These are phyloP conservation scores for Boletus sp. DNA, from an alignment of 768 basidiomycete genomes.

Conservation along the genomic window DNA sequence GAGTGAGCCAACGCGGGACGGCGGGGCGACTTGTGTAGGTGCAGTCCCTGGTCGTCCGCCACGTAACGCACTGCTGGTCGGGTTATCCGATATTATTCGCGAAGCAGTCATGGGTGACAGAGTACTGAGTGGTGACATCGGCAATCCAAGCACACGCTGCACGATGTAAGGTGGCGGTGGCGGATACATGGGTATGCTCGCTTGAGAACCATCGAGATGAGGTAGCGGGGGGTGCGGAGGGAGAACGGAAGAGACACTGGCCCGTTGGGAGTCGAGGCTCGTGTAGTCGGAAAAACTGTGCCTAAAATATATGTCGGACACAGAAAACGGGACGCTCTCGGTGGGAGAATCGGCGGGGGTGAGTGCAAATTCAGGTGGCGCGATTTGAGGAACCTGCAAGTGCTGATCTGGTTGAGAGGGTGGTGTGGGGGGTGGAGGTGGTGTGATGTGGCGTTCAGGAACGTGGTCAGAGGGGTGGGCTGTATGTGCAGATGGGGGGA, in stretches of 20 bases:
- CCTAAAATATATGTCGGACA: constrained; percentile 52
- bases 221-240: constrained; percentile 44
- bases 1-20: constrained; percentile 20
- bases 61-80: background rate
- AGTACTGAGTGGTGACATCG: constrained; percentile 21
- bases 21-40: background rate
- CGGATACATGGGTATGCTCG: constrained; percentile 9
- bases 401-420: constrained; percentile 16
- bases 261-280: constrained; percentile 31
- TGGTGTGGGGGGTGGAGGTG: constrained; percentile 17
- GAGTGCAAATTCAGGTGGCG: constrained; percentile 27
- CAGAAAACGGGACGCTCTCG: constrained; percentile 53
- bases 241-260: constrained; percentile 34
- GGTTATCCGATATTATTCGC: background rate
- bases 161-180: constrained; percentile 31
- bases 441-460: constrained; percentile 16
- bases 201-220: constrained; percentile 19
- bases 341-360: constrained; percentile 46
- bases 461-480: constrained; percentile 14
- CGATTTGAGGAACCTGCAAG: constrained; percentile 23
- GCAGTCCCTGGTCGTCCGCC: constrained; percentile 7
- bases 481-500: constrained; percentile 41
- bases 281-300: constrained; percentile 35
- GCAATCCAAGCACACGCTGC: constrained; percentile 30
- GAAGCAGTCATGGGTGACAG: constrained; percentile 1